phyloP scores from a whole-genome alignment of 139 green algal genomes.

The Yamagishiella unicocca region DNA sequence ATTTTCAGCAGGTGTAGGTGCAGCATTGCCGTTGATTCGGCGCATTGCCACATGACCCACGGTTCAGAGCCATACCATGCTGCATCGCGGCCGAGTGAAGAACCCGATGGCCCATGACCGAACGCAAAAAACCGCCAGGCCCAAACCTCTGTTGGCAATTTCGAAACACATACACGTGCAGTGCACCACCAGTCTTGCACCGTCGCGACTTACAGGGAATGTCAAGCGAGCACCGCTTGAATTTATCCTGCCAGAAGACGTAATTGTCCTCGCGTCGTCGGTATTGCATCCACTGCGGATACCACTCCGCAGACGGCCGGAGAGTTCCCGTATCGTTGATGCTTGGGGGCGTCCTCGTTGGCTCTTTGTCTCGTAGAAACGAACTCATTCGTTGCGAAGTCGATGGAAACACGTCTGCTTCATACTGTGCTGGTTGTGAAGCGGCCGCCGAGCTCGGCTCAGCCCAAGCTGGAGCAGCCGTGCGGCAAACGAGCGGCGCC shows the following conservation, averaged over 20 bases:
- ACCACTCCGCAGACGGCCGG: constrained; percentile 63
- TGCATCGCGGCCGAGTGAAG: too few species aligned
- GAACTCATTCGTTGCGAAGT: neutral
- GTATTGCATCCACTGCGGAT: constrained; percentile 73
- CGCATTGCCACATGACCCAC: too few species aligned
- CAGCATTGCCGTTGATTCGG: too few species aligned
- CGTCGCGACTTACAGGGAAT: constrained; percentile 68
- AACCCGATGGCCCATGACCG: too few species aligned
- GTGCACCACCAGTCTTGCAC: too few species aligned
- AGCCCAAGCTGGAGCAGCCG: constrained; percentile 14
- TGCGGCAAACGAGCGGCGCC: constrained; percentile 24
- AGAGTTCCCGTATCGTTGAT: constrained; percentile 61
- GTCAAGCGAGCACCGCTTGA: constrained; percentile 63
- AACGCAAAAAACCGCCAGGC: too few species aligned
- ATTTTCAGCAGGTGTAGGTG: too few species aligned
- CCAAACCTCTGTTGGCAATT: too few species aligned
- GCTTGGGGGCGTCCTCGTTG: constrained; percentile 35
- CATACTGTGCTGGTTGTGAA: neutral
- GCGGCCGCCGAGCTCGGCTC: neutral
- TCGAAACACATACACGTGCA: too few species aligned
- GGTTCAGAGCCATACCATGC: too few species aligned
- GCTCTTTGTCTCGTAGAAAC: neutral
- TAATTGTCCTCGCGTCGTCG: constrained; percentile 69
- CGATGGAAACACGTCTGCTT: constrained; percentile 6
- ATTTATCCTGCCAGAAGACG: constrained; percentile 75